phyloP scores from a whole-genome alignment of 2,329 filamentous ascomycete genomes.

The Aureobasidium pullulans region DNA sequence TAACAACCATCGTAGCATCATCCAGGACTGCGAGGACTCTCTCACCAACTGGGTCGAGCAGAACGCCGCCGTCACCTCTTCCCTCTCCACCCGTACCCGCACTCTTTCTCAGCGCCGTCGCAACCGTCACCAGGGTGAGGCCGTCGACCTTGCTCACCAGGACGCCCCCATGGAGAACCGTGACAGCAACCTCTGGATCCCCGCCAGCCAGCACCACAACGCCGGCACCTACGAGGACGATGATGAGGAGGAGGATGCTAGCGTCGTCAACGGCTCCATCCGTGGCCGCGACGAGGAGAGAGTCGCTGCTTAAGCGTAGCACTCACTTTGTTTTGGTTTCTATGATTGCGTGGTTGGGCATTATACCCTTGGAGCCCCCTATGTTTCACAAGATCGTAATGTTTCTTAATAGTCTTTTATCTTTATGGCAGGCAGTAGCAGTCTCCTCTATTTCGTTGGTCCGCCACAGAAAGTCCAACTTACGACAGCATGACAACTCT shows the following conservation, averaged over 20 bases:
- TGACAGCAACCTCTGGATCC: slow-evolving; percentile 74
- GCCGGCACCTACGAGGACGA: slow-evolving; percentile 56
- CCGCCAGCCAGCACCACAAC: slow-evolving; percentile 59
- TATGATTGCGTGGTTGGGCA: slow-evolving; percentile 9
- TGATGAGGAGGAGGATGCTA: slow-evolving; percentile 54
- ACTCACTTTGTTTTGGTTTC: slow-evolving; percentile 1
- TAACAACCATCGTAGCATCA: slow-evolving; percentile 54
- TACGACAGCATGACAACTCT: slow-evolving; percentile 3
- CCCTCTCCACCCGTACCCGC: slow-evolving; percentile 78
- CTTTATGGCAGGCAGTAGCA: background rate
- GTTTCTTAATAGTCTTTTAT: slow-evolving; percentile 8
- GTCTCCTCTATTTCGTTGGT: background rate
- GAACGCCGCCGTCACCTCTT: slow-evolving; percentile 80
- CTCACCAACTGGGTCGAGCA: slow-evolving; percentile 94
- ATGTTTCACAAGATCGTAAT: slow-evolving; percentile 8
- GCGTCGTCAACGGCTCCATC: slow-evolving; percentile 32
- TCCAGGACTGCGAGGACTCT: slow-evolving; percentile 96
- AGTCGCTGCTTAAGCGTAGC: slow-evolving; percentile 4
- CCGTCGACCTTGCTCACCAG: slow-evolving; percentile 74
- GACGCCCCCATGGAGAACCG: slow-evolving; percentile 66
- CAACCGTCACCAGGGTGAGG: slow-evolving; percentile 54
- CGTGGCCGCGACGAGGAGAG: slow-evolving; percentile 39
- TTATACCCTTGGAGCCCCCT: slow-evolving; percentile 10
- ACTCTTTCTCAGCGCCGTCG: slow-evolving; percentile 80
- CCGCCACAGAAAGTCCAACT: background rate